A percentile compares a stretch with the other conserved stretches of the same genome.
phyloP scores from a whole-genome alignment of 1,284 basidiomycete genomes.

The Cerrena zonata region DNA sequence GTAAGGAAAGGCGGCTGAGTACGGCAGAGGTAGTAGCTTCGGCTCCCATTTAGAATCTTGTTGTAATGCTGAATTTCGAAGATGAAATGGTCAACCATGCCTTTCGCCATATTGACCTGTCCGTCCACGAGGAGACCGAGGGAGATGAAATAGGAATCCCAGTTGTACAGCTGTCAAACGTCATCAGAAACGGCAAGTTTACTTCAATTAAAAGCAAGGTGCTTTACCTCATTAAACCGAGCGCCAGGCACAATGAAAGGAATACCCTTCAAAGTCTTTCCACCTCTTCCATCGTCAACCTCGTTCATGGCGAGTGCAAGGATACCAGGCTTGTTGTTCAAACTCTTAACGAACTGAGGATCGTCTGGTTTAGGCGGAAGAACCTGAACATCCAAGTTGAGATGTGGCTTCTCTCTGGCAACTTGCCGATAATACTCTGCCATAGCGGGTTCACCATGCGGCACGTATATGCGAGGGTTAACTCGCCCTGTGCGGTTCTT shows the following conservation, averaged over 20 bases:
- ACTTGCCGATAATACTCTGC: slow-evolving; percentile 86
- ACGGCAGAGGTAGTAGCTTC: slow-evolving; percentile 88
- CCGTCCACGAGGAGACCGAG: slow-evolving; percentile 93
- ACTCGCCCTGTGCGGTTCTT: slow-evolving; percentile 87
- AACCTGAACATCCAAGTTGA: slow-evolving; percentile 86
- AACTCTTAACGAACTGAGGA: slow-evolving; percentile 82
- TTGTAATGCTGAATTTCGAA: slow-evolving; percentile 98
- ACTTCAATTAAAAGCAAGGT: not conserved
- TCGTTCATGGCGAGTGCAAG: slow-evolving; percentile 94
- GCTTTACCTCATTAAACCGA: slow-evolving; percentile 88
- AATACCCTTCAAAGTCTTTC: slow-evolving; percentile 82
- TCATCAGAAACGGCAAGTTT: not conserved
- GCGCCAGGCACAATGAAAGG: slow-evolving; percentile 97
- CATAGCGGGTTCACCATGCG: slow-evolving; percentile 88
- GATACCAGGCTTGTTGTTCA: slow-evolving; percentile 91
- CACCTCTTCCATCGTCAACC: slow-evolving; percentile 72
- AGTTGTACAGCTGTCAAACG: slow-evolving; percentile 72
- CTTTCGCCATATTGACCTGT: slow-evolving; percentile 87
- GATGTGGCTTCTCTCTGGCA: slow-evolving; percentile 78
- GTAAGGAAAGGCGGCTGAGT: slow-evolving; percentile 98
- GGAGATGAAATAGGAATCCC: slow-evolving; percentile 92
- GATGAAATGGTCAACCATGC: slow-evolving; percentile 97
- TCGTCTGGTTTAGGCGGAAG: slow-evolving; percentile 84
- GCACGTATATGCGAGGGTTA: slow-evolving; percentile 91
- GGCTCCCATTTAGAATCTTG: slow-evolving; percentile 78